Base-by-base conservation (phyloP, 2,329 filamentous ascomycete species). In the Pseudonectria buxi region DNA sequence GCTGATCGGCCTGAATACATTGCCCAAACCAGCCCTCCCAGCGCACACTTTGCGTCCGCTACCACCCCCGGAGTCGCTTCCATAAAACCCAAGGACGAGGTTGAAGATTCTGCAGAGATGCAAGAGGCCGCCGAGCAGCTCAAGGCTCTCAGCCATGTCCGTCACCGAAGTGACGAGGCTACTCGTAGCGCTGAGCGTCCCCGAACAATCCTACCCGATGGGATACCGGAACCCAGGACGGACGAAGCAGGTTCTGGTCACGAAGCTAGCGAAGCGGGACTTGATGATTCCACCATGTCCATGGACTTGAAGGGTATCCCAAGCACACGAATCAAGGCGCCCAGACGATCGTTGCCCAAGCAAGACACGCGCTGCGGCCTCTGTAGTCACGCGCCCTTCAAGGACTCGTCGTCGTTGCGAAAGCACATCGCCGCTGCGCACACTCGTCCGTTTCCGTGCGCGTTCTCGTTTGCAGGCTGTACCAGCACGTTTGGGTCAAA, bases 381-480 rank as follows among this genome's bases (percentile, higher is more conserved):
- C 34, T 82, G 78, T 53, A 78, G 69, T 33, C 77, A 81, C 51
- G 69, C 73, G 0, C 78, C 78, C 2, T 82, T 82, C 53, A 81
- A 81, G 46, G 78, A 82, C 51, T 76, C 72, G 0, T 81, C 78
- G 1, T 79, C 78, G 0, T 58, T 82, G 26, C 69, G 77, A 24
- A 82, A 82, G 49, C 79, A 83, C 49, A 73, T 83, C 32, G 78
- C 79, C 6, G 78, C 79, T 2, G 76, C 78, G 3, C 81, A 84
- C 43, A 83, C 79, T 0, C 72, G 80, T 14, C 80, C 81, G 0
- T 96, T 95, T 50, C 78, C 81, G 1, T 98, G 90, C 55, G 85
- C 86, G 3, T 90, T 95, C 55, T 79, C 81, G 1, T 81, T 81
- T 50, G 94, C 90, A 27, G 86, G 85, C 13, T 98, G 90, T 58